These are phyloP conservation scores for Artemisia tridentata DNA, from an alignment of 129 eudicot genomes.

Conservation along the genomic window DNA sequence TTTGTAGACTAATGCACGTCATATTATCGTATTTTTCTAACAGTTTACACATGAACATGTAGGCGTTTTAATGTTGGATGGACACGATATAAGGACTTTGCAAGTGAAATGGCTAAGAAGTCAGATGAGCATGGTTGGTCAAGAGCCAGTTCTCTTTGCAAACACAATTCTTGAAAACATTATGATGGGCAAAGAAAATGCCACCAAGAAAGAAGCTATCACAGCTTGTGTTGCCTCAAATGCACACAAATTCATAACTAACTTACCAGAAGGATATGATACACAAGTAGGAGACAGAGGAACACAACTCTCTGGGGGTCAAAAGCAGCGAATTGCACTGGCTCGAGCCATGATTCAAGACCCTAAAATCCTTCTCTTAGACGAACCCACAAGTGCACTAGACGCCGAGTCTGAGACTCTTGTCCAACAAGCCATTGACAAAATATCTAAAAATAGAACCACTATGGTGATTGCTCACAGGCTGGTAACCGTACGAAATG, in stretches of 20 bases:
- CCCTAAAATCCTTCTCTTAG: slow-evolving; percentile 72
- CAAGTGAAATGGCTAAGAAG: slow-evolving; percentile 88
- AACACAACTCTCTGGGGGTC: slow-evolving; percentile 82
- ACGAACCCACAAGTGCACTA: slow-evolving; percentile 84
- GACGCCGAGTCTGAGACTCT: slow-evolving; percentile 70
- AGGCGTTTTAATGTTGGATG: slow-evolving; percentile 71
- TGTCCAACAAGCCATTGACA: slow-evolving; percentile 79
- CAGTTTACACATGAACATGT: not conserved
- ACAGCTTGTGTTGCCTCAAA: slow-evolving; percentile 69
- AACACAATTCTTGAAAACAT: slow-evolving; percentile 71
- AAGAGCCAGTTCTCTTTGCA: slow-evolving; percentile 78
- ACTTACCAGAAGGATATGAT: slow-evolving; percentile 65
- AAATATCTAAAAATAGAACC: slow-evolving; percentile 64
- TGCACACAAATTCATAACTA: slow-evolving; percentile 68
- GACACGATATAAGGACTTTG: slow-evolving; percentile 70
- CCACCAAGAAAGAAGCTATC: slow-evolving; percentile 70
- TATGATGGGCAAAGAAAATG: slow-evolving; percentile 80
- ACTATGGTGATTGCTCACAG: slow-evolving; percentile 84
- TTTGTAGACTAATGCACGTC: too few species aligned
- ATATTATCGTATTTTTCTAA: not conserved
- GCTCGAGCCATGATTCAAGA: slow-evolving; percentile 91
- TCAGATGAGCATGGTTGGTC: slow-evolving; percentile 93
- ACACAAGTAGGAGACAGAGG: slow-evolving; percentile 88
- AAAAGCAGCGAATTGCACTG: slow-evolving; percentile 73
- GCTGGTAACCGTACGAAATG: slow-evolving; percentile 74